phyloP scores from a whole-genome alignment of 2,329 filamentous ascomycete species.

The Colletotrichum kahawae region DNA sequence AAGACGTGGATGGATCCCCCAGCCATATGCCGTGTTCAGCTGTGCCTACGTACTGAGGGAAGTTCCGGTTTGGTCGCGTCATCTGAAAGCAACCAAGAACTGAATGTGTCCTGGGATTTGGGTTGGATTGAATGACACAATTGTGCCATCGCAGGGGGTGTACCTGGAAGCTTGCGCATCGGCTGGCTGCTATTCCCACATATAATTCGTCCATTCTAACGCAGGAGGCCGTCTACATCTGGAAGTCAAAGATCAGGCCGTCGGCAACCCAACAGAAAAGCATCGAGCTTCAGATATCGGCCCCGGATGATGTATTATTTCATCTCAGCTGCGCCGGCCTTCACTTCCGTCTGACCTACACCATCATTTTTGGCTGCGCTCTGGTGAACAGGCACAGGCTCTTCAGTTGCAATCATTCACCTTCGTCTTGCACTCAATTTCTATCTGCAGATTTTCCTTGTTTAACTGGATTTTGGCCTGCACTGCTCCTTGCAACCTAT shows the following conservation, averaged over 20 bases:
- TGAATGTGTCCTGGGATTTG: neutral
- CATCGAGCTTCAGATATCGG: neutral
- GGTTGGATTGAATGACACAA: neutral
- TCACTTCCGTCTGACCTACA: neutral
- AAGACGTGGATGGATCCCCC: fast-evolving
- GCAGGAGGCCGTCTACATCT: neutral
- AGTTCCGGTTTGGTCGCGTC: neutral
- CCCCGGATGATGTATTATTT: neutral
- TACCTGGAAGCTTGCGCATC: neutral
- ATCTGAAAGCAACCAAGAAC: neutral
- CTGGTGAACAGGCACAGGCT: neutral
- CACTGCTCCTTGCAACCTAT: neutral
- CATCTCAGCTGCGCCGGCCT: neutral
- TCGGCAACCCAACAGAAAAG: neutral
- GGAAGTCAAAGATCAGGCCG: neutral
- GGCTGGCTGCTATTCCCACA: neutral
- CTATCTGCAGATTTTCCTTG: neutral
- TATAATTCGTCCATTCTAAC: neutral
- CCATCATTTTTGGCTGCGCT: fast-evolving
- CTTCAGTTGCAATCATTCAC: neutral
- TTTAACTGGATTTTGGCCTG: neutral
- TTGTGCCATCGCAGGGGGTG: neutral
- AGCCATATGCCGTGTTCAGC: fast-evolving
- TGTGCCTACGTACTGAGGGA: neutral
- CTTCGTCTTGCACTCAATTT: neutral